These are phyloP conservation scores for Scedosporium boydii DNA, from an alignment of 2,329 filamentous ascomycete genomes.

Conservation along the genomic window DNA sequence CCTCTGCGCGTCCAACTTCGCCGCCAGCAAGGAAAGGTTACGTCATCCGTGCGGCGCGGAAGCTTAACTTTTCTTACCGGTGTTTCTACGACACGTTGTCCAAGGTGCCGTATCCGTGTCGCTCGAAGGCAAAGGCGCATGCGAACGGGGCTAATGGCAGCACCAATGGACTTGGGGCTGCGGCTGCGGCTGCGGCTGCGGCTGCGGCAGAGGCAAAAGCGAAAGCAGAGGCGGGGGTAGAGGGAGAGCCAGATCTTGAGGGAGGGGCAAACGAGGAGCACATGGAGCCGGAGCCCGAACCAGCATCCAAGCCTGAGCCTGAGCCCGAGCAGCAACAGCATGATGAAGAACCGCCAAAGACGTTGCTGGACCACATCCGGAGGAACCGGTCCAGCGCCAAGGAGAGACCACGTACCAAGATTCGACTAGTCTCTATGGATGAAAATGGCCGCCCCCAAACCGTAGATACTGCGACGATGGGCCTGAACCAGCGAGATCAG, in stretches of 20 bases:
- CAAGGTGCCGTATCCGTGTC: conserved; percentile 7
- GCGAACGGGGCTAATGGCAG: not conserved
- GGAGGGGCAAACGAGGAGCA: not conserved
- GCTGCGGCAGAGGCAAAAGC: not conserved
- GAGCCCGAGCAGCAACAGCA: not conserved
- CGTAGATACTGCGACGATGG: conserved; percentile 6
- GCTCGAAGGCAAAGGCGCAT: not conserved
- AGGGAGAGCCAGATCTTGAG: not conserved
- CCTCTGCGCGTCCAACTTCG: not conserved
- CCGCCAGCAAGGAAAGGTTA: conserved; percentile 17
- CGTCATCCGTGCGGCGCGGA: conserved; percentile 23
- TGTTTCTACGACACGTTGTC: conserved; percentile 19
- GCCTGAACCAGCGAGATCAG: conserved; percentile 8
- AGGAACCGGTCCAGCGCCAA: conserved; percentile 1
- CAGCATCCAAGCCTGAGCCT: not conserved
- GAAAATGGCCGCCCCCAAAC: conserved; percentile 3
- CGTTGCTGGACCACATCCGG: conserved; percentile 8
- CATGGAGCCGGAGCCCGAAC: not conserved
- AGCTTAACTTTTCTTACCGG: conserved; percentile 22
- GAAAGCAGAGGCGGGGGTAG: not conserved
- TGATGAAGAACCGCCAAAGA: not conserved
- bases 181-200: not conserved
- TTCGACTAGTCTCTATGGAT: conserved; percentile 5
- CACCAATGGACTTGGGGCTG: not conserved
- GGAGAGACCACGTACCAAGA: not conserved